Evolutionary conservation across 352 stramenopile genomes (phyloP), one percentile per base, ranked within the genome.

Genomic region (Pythium oligandrum): DNA sequence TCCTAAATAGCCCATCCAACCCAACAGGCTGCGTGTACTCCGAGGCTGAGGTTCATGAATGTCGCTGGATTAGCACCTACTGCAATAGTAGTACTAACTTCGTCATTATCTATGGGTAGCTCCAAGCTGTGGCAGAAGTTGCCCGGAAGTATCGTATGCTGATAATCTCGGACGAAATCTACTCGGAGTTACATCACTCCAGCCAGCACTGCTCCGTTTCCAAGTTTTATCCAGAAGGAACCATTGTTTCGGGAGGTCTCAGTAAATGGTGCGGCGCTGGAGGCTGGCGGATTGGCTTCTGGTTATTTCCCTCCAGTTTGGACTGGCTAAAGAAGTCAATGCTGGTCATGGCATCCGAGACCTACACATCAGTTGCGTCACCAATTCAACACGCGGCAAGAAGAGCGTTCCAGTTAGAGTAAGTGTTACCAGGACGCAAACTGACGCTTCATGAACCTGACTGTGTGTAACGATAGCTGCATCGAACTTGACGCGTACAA

Each of bases 131-230:
- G 10, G 86, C 86, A 32, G 64, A 76, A 9, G 65, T 94, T 4
- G 84, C 82, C 33, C 73, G 83, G 44, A 92, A 90, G 65, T 93
- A 94, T 59, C 76, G 84, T 17, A 78, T 96, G 46, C 76, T 94
- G n/a, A 83, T 95, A 26, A 82, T 95, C 30, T 95, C 86, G 40
- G 86, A 95, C 51, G 86, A 95, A 63, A 90, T 95, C 47, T 95
- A 95, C 66, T 91, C 83, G 35, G 86, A 93, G 61, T 59, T 93
- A 37, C 82, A 89, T 48, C 78, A 93, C 61, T 72, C 66, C 12
- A 76, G 78, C 31, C 68, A 77, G 6, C 86, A 95, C 40, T 43
- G 88, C 9, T 94, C 83, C 4, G 88, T 95, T 46, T 92, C 86
- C 26, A 86, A 80, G 51, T 93, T 85, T 49, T 94, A 94, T 48